Percentiles rank a stretch among this genome's conserved stretches.
phyloP scores from a whole-genome alignment of 129 eudicot genomes.

The Tanacetum coccineum region DNA sequence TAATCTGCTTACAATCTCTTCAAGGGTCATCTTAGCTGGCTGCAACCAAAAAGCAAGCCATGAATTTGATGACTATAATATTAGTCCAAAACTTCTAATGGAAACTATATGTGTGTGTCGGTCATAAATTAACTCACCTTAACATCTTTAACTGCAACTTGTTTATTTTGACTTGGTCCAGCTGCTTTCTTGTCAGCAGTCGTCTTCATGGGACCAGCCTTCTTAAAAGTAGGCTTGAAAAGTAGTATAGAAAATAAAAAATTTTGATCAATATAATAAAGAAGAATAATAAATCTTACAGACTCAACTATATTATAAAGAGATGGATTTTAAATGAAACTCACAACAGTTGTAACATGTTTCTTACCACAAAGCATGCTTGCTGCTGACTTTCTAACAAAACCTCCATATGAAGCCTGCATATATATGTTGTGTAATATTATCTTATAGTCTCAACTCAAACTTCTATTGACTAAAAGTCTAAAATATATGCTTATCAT shows the following conservation, averaged over 20 bases:
- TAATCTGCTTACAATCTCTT: conserved; percentile 82
- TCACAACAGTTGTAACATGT: conserved; percentile 78
- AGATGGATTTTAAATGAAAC: conserved; percentile 21
- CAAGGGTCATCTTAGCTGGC: conserved; percentile 98
- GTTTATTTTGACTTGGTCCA: conserved; percentile 59
- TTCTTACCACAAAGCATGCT: conserved; percentile 98
- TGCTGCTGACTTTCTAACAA: conserved; percentile 81
- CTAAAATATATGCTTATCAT: no score
- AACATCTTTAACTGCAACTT: conserved; percentile 83
- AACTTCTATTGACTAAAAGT: neutral
- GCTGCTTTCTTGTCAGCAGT: conserved; percentile 71
- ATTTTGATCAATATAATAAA: neutral
- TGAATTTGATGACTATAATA: neutral
- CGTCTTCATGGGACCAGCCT: conserved; percentile 63
- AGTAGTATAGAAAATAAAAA: neutral
- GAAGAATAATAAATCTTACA: neutral
- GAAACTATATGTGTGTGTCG: no score
- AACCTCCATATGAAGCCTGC: conserved; percentile 69
- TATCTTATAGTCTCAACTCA: conserved; percentile 12
- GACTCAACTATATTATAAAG: no score
- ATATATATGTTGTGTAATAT: conserved; percentile 1
- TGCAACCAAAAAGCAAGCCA: no score
- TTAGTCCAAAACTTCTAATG: no score
- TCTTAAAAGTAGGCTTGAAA: conserved; percentile 66
- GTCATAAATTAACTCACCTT: no score